phyloP scores from a whole-genome alignment of 2,329 filamentous ascomycete species.

The Alternaria incomplexa region DNA sequence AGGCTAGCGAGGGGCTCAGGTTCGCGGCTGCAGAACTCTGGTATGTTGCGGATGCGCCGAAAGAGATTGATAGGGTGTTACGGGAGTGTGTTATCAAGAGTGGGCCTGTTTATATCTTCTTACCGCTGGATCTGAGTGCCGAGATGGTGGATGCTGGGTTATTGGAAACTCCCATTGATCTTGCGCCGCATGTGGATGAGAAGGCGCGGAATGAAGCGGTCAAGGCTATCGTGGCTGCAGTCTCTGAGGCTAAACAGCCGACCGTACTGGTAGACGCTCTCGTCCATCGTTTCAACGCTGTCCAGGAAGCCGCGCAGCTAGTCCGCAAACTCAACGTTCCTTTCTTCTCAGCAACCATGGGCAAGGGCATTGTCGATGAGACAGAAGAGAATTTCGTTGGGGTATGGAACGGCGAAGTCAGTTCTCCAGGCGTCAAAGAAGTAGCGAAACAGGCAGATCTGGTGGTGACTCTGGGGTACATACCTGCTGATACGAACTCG shows the following conservation, averaged over 20 bases:
- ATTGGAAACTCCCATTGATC: slow-evolving; percentile 47
- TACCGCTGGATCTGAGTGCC: slow-evolving; percentile 52
- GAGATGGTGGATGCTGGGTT: slow-evolving; percentile 44
- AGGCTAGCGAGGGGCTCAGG: slow-evolving; percentile 46
- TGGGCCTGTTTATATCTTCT: slow-evolving; percentile 53
- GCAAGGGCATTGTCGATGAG: slow-evolving; percentile 53
- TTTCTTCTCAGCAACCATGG: slow-evolving; percentile 50
- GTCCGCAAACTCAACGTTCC: slow-evolving; percentile 46
- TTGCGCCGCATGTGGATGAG: slow-evolving; percentile 34
- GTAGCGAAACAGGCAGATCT: slow-evolving; percentile 47
- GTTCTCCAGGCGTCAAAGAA: slow-evolving; percentile 45
- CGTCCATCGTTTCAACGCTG: slow-evolving; percentile 47
- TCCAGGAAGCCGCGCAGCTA: slow-evolving; percentile 41
- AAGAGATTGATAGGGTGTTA: slow-evolving; percentile 54
- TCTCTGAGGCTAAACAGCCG: slow-evolving; percentile 46
- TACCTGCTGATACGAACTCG: slow-evolving; percentile 53
- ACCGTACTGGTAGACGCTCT: slow-evolving; percentile 50
- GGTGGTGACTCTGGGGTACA: slow-evolving; percentile 48
- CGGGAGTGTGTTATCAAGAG: slow-evolving; percentile 52
- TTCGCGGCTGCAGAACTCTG: slow-evolving; percentile 50
- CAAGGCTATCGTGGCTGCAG: slow-evolving; percentile 39
- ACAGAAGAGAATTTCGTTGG: slow-evolving; percentile 49
- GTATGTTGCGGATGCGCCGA: slow-evolving; percentile 48
- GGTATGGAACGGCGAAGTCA: slow-evolving; percentile 50
- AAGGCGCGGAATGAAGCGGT: slow-evolving; percentile 40